Evolutionary conservation across 192 early-diverging fungal species (phyloP).

Genomic region (Coemansia sp.): DNA sequence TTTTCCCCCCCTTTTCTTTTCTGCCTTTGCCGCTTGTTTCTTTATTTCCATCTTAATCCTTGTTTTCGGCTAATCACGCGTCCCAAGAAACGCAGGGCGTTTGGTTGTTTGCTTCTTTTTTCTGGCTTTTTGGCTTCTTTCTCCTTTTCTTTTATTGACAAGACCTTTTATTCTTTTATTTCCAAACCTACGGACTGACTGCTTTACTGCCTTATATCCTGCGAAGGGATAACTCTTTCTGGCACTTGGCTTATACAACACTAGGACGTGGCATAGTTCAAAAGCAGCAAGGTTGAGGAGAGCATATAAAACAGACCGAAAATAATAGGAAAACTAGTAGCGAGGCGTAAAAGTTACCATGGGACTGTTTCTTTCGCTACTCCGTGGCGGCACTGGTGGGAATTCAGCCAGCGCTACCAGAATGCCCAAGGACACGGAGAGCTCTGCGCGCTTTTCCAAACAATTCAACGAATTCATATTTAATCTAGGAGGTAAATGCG

Average conservation of each 20-base stretch:
- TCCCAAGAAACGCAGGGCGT: background rate
- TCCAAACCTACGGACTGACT: background rate
- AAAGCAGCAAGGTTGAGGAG: constrained; percentile 7
- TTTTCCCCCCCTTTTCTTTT: background rate
- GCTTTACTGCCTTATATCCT: constrained; percentile 5
- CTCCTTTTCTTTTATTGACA: background rate
- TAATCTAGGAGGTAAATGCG: constrained; percentile 50
- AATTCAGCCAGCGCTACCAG: constrained; percentile 13
- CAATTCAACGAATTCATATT: constrained; percentile 54
- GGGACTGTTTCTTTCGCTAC: constrained; percentile 47
- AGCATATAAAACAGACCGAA: background rate
- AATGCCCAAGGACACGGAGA: constrained; percentile 24
- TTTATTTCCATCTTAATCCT: background rate
- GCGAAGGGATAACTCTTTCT: background rate
- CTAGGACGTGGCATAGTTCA: constrained; percentile 15
- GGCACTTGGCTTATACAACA: background rate
- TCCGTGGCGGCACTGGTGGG: constrained; percentile 35
- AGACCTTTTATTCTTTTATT: background rate
- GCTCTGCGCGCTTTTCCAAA: constrained; percentile 44
- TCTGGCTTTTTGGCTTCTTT: background rate
- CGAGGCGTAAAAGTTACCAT: constrained; percentile 14
- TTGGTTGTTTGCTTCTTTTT: background rate
- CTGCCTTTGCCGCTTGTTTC: background rate
- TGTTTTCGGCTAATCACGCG: background rate
- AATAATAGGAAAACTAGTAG: background rate